Percentiles rank a stretch among this genome's conserved stretches.
Conservation (phyloP, 768 basidiomycete genomes). For the Termitomyces sp. region DNA sequence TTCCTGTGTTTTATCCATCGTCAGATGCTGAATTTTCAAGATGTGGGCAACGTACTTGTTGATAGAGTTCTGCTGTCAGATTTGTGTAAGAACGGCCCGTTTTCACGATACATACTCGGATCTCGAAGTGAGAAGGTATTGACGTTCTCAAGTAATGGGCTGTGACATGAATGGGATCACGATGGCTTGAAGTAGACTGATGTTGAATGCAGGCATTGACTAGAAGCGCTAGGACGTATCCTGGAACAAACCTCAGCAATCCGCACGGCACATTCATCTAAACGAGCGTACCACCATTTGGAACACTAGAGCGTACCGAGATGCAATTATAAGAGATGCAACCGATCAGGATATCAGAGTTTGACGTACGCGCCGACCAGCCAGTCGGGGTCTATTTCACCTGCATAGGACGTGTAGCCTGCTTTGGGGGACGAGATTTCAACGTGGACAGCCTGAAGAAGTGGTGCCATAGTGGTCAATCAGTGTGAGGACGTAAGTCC, state of each 20-base stretch:
- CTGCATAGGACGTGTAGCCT: constrained; percentile 22
- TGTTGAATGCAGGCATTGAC: constrained; percentile 48
- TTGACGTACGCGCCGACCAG: constrained; percentile 34
- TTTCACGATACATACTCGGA: constrained; percentile 43
- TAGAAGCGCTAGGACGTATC: constrained; percentile 51
- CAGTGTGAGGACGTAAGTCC: not conserved
- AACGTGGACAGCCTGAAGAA: constrained; percentile 28
- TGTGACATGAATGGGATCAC: constrained; percentile 54
- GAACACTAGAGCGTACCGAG: constrained; percentile 27
- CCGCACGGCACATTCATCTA: not conserved
- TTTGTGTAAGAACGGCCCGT: constrained; percentile 50
- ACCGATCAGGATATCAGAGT: not conserved
- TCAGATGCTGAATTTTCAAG: not conserved
- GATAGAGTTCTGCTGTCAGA: constrained; percentile 52
- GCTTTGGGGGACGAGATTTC: constrained; percentile 8
- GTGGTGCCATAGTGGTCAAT: constrained; percentile 29
- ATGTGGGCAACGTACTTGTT: constrained; percentile 32
- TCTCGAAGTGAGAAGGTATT: constrained; percentile 32
- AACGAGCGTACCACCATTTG: constrained; percentile 45
- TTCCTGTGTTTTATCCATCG: constrained; percentile 25
- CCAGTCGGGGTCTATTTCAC: constrained; percentile 43
- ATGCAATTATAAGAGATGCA: constrained; percentile 3
- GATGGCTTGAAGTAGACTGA: constrained; percentile 37
- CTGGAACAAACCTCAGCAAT: constrained; percentile 22
- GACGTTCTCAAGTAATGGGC: constrained; percentile 52